phyloP scores from a whole-genome alignment of 441 rosid genomes.

The Gossypium schwendimanii region DNA sequence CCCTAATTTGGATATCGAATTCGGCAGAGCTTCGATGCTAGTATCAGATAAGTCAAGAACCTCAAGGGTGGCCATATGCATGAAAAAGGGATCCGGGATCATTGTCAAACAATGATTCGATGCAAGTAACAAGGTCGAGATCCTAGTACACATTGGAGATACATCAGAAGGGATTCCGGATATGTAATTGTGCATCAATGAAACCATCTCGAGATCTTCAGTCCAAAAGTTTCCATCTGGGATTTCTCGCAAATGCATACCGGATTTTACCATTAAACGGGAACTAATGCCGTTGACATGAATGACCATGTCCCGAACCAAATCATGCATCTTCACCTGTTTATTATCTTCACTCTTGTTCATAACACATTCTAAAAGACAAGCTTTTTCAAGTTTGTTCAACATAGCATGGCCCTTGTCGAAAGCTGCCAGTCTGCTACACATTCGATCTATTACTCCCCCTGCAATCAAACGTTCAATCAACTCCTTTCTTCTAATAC shows the following conservation, averaged over 20 bases:
- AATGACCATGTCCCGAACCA: constrained; percentile 38
- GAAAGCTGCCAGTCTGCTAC: constrained; percentile 14
- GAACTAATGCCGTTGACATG: constrained; percentile 27
- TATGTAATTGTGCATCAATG: background rate
- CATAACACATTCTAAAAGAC: constrained; percentile 29
- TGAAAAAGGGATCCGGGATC: background rate
- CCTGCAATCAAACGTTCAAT: constrained; percentile 38
- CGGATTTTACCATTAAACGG: constrained; percentile 21
- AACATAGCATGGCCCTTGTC: constrained; percentile 29
- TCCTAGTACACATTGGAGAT: background rate
- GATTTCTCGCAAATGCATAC: background rate
- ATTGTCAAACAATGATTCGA: background rate
- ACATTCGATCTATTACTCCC: constrained; percentile 23
- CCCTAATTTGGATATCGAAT: background rate
- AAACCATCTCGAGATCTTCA: background rate
- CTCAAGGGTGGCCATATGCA: background rate
- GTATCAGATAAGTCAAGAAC: constrained; percentile 18
- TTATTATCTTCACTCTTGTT: constrained; percentile 7
- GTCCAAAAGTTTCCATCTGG: background rate
- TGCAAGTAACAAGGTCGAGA: background rate
- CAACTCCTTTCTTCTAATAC: constrained; percentile 35
- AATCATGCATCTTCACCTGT: constrained; percentile 41
- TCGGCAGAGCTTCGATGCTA: background rate
- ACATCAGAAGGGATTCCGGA: background rate
- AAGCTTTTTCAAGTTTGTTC: constrained; percentile 30